Base-by-base conservation (phyloP, 192 early-diverging fungal species). In the Coemansia sp. region DNA sequence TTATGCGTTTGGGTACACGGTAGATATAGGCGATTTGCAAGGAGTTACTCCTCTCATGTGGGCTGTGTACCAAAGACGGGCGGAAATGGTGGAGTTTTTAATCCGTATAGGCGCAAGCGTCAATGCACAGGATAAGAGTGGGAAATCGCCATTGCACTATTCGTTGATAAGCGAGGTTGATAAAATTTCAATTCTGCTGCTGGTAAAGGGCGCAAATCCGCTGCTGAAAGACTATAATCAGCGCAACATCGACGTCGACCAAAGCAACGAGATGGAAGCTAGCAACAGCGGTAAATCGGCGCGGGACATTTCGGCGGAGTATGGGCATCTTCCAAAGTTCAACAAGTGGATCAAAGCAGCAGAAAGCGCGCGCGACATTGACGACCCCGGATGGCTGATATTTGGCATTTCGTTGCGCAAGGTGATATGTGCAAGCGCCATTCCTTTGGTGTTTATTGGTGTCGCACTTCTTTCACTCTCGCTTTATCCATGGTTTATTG, bases 31-130 rank as follows among this genome's bases (percentile, higher is more conserved):
- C 5, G 97, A 99, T 63, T 75, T 82, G 3, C 82, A 92, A 55
- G 90, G 89, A 29, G 87, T 93, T 33, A 99, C 97, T 13, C 84
- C 92, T 48, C 81, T 99, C 26, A 96, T 97, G 93, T 99, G 97
- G 97, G 88, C 92, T 1, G 89, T 91, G 0, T 98, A 96, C 70
- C 91, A 94, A 71, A 90, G 90, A 2, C 91, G 93, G 72, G 84
- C 87, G 31, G 63, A 86, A 25, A 85, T 87, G 29, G 82, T 93
- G 9, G 84, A 89, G 52, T 77, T 91, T 33, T 75, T 97, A 29
- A 59, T 97, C 26, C 78, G 81, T 26, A 72, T 87, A 29, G 90
- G 88, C 16, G 93, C 95, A 4, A 83, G 72, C 4, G 64, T 95
- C 16, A 84, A 91, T 33, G 74, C 86, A 20, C 77, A 70, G 37